Base-by-base conservation (phyloP, 192 early-diverging fungal species). In the Backusella liffmaniae region DNA sequence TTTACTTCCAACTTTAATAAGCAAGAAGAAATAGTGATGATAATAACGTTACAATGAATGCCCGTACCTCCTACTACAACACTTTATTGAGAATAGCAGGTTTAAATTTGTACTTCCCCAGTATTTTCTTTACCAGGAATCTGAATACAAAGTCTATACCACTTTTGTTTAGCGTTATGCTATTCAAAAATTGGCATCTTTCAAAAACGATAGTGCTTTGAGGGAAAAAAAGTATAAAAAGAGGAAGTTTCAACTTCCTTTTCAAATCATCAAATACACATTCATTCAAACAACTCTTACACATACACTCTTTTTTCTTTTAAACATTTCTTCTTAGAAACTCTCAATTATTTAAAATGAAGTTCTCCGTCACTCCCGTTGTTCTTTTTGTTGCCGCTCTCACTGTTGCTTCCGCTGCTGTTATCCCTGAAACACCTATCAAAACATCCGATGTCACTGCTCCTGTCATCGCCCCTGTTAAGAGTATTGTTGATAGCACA, bases 281-380 rank as follows among this genome's bases (percentile, higher is more conserved):
- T 49, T 49, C 46, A 49, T 49, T 49, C 46, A 49, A 49, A 49
- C 46, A 18, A 5, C 18, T 49, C 6, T 49, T 49, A 29, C 12
- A 26, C 56, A 29, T 62, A 29, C 56, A 62, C 29, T 62, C 56
- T 29, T 26, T 29, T 59, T 56, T 3, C 30, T 53, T 29, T 13
- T 62, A 49, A 49, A 49, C 46, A 49, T 49, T 16, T 49, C 16
- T 16, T 6, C 18, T 49, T 49, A 49, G 5, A 49, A 18, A 66
- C 23, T n/a, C 32, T 66, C 69, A 41, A 35, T 12, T 39, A 21
- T 18, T 41, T 15, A 72, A 72, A 39, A 72, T 72, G 70, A 72
- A 72, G 44, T 72, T 72, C 70, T 72, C 70, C 23, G 5, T 72
- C 23, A 44, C 41, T 12, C 26, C 70, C 23, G 44, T 23, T 30